A percentile compares a stretch with the other conserved stretches of the same genome.
phyloP scores from a whole-genome alignment of 2,329 filamentous ascomycete species.

The Capronia epimyces region DNA sequence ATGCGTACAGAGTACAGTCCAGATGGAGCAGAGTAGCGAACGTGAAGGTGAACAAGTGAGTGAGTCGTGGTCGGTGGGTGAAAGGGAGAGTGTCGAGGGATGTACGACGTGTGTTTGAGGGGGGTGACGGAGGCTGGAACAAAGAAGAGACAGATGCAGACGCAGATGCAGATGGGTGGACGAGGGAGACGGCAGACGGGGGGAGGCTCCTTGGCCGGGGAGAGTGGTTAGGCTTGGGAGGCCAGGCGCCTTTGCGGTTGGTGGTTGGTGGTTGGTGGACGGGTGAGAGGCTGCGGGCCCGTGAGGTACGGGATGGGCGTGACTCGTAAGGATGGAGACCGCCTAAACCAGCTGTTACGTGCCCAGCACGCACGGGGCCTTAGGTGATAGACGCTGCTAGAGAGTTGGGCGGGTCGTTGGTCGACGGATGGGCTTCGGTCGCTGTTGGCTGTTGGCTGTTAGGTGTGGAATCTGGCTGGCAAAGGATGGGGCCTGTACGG shows the following conservation, averaged over 20 bases:
- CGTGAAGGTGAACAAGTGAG: slow-evolving; percentile 8
- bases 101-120: slow-evolving; percentile 2
- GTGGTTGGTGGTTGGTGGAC: background rate
- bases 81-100: slow-evolving; percentile 6
- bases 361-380: background rate
- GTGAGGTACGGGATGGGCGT: background rate
- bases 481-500: too few relatives aligned
- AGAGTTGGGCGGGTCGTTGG: too few relatives aligned
- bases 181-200: background rate
- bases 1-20: background rate
- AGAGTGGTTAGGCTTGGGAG: background rate
- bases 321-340: background rate
- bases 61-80: background rate
- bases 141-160: slow-evolving; percentile 1
- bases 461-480: too few relatives aligned
- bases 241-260: background rate
- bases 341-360: background rate
- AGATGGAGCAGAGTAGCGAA: slow-evolving; percentile 15
- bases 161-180: background rate
- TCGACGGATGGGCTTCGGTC: too few relatives aligned
- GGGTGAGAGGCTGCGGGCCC: background rate
- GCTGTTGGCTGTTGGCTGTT: too few relatives aligned
- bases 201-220: background rate
- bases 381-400: too few relatives aligned
- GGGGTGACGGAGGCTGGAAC: slow-evolving; percentile 21